Percentiles rank a stretch among this genome's conserved stretches.
phyloP scores from a whole-genome alignment of 495 filamentous ascomycete species.

The Chaetomidium leptoderma region DNA sequence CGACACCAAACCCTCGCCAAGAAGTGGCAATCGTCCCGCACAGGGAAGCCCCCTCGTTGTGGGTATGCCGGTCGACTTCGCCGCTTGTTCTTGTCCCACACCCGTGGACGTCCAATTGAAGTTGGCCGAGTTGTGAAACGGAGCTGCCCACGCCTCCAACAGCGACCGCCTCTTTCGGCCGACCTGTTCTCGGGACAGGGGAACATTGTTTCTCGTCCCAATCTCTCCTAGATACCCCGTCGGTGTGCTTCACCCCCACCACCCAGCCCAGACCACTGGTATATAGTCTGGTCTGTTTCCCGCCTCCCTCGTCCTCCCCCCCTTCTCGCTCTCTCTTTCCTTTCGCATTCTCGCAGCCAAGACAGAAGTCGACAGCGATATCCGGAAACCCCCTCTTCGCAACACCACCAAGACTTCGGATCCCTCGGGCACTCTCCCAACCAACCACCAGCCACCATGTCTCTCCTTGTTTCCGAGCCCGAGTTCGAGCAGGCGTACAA shows the following conservation, averaged over 20 bases:
- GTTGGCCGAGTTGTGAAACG: slow-evolving; percentile 12
- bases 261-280: slow-evolving; percentile 1
- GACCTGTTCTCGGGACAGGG: slow-evolving; percentile 14
- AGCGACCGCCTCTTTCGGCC: slow-evolving; percentile 8
- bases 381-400: neutral
- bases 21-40: slow-evolving; percentile 21
- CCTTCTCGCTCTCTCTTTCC: slow-evolving; percentile 5
- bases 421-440: neutral
- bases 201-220: neutral
- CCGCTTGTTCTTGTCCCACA: slow-evolving; percentile 4
- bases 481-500: slow-evolving; percentile 99
- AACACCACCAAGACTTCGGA: slow-evolving; percentile 6
- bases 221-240: neutral
- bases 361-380: slow-evolving; percentile 17
- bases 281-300: slow-evolving; percentile 19
- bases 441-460: slow-evolving; percentile 54
- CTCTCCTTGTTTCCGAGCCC: slow-evolving; percentile 81
- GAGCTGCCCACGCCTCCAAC: slow-evolving; percentile 8
- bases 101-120: slow-evolving; percentile 1
- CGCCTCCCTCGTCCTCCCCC: slow-evolving; percentile 6
- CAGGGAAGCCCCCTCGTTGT: slow-evolving; percentile 9
- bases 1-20: slow-evolving; percentile 20
- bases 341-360: slow-evolving; percentile 13
- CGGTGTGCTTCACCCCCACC: slow-evolving; percentile 15
- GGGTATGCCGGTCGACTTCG: slow-evolving; percentile 14